Evolutionary conservation across 2,329 filamentous ascomycete genomes (phyloP), one percentile per base, ranked within the genome.

Genomic region (Fusarium illudens): DNA sequence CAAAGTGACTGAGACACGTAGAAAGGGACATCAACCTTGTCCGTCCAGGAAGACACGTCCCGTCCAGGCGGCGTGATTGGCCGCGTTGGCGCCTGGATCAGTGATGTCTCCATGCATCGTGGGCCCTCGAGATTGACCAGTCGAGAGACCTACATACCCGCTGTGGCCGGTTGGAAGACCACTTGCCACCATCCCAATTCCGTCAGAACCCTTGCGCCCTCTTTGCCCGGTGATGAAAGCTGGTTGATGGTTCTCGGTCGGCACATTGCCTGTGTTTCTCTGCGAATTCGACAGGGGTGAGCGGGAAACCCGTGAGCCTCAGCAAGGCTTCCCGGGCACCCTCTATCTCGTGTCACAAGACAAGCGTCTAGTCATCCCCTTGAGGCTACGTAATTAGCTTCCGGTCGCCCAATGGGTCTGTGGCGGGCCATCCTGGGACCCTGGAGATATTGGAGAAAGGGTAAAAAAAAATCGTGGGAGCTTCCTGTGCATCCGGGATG

Each of bases 21-120:
- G 33, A 62, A 70, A 71, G 64, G 62, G 54, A 9, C 60, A 65
- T 50, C 36, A 70, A 55, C 64, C 64, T 54, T 73, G 65, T 56
- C 51, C 34, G 62, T 29, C 65, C 64, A 54, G 63, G 61, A 68
- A 56, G 34, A 44, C 53, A 62, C 64, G 69, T 62, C 58, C 52
- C 61, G 52, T 55, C 44, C 49, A 30, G 52, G 53, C 51, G 22
- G 63, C 54, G 49, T 78, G 73, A 79, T 79, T 79, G 77, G 77
- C 46, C 65, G 50, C 69, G 69, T 77, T 78, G 76, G 75, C 77
- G 77, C 77, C 76, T 68, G 66, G 63, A 65, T 72, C 62, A 59
- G 68, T 74, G 71, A 71, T 73, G 62, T 62, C 65, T 57, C 67
- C 71, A 69, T 70, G 64, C 69, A 67, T 65, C 65, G 62, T 71